Conservation (phyloP, 2,329 filamentous ascomycete genomes). For the Metarhizium sp. region DNA sequence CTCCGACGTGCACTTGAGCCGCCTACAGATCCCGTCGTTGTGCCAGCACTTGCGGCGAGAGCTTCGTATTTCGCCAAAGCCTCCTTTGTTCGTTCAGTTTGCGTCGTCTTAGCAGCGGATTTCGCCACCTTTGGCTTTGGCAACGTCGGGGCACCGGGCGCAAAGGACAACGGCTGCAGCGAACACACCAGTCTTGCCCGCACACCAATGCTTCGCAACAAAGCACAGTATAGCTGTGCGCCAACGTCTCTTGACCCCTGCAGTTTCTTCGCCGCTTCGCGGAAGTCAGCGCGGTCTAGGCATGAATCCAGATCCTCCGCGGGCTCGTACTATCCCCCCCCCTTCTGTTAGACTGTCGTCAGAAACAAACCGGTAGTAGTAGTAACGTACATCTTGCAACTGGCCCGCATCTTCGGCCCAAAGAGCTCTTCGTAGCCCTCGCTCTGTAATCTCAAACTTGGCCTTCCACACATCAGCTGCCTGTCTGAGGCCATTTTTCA, state of each 20-base stretch:
- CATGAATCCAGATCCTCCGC: conserved; percentile 57
- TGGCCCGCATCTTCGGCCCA: conserved; percentile 66
- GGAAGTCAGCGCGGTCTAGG: conserved; percentile 65
- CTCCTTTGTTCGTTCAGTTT: conserved; percentile 20
- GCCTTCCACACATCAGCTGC: conserved; percentile 57
- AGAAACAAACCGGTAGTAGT: not conserved
- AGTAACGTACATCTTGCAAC: conserved; percentile 41
- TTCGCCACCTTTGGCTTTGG: conserved; percentile 27
- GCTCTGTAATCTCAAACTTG: conserved; percentile 61
- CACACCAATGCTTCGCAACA: conserved; percentile 75
- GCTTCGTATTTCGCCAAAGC: conserved; percentile 19
- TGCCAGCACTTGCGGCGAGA: conserved; percentile 26
- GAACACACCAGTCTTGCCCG: conserved; percentile 82
- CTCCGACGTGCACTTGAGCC: conserved; percentile 34
- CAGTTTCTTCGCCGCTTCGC: conserved; percentile 55
- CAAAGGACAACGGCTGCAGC: conserved; percentile 70
- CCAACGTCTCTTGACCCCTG: conserved; percentile 83
- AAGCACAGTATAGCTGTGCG: conserved; percentile 80
- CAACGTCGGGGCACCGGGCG: conserved; percentile 40
- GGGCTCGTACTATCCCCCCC: conserved; percentile 39
- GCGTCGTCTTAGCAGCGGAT: conserved; percentile 19
- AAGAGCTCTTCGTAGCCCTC: conserved; percentile 58
- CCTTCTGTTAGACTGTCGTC: not conserved
- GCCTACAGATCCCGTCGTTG: conserved; percentile 18
- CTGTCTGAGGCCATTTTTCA: conserved; percentile 70